Conservation (phyloP, 116 monocot genomes). For the Posidonia oceanica region DNA sequence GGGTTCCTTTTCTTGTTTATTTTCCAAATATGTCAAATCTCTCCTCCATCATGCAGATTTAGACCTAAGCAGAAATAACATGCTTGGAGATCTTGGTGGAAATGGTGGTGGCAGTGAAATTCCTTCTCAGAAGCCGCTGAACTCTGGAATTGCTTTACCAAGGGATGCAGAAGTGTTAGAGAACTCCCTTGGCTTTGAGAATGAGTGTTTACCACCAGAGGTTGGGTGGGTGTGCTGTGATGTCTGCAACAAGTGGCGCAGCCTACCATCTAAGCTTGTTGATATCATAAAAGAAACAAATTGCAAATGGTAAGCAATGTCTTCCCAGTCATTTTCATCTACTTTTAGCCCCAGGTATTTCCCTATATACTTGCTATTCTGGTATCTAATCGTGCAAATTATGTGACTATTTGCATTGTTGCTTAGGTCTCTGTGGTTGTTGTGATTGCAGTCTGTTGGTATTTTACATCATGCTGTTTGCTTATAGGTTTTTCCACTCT, state of each 20-base stretch:
- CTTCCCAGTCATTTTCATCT: neutral
- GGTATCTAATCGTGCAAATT: too few species aligned
- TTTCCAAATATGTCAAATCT: neutral
- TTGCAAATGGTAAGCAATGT: conserved; percentile 51
- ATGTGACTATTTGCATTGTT: too few species aligned
- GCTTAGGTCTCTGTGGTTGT: too few species aligned
- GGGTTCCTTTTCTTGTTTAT: neutral
- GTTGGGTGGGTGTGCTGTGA: conserved; percentile 85
- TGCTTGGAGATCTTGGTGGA: neutral
- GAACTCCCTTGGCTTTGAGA: conserved; percentile 11
- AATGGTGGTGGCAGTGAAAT: conserved; percentile 2
- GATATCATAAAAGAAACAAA: conserved; percentile 57
- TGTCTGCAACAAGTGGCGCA: conserved; percentile 89
- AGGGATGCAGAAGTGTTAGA: conserved; percentile 11
- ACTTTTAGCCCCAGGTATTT: too few species aligned
- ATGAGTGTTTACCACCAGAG: conserved; percentile 23
- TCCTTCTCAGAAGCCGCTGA: conserved; percentile 9
- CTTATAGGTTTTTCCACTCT: too few species aligned
- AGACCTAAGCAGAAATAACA: neutral
- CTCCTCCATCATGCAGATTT: conserved; percentile 1
- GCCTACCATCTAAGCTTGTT: conserved; percentile 68
- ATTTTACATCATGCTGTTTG: too few species aligned
- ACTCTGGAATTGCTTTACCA: conserved; percentile 7
- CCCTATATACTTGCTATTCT: too few species aligned
- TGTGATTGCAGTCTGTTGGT: too few species aligned